phyloP scores from a whole-genome alignment of 345 rosid genomes.

The Streptanthus diversifolius region DNA sequence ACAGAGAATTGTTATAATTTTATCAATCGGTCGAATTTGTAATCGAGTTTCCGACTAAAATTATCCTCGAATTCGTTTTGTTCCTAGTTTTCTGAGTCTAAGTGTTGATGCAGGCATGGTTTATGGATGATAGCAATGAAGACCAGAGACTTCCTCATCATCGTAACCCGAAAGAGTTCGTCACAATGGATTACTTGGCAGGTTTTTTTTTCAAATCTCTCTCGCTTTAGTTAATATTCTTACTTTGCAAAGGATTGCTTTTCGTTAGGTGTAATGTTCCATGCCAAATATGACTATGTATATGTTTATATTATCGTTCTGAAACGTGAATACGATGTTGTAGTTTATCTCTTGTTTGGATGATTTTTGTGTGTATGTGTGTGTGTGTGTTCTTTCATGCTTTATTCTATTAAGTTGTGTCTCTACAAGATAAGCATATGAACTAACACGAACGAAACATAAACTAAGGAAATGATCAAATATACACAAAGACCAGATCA shows the following conservation, averaged over 20 bases:
- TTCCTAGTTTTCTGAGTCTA: background rate
- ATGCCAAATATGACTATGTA: background rate
- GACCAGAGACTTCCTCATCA: slow-evolving; percentile 40
- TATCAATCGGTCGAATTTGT: background rate
- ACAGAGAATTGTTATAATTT: background rate
- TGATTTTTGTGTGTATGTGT: background rate
- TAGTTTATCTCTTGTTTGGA: background rate
- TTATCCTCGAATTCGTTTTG: background rate
- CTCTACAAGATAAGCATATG: background rate
- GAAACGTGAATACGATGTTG: background rate
- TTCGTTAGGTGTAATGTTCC: background rate
- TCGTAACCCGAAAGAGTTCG: slow-evolving; percentile 26
- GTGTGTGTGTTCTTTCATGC: background rate
- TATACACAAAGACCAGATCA: background rate
- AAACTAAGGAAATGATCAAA: background rate
- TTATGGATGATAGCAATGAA: slow-evolving; percentile 36
- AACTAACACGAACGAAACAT: background rate
- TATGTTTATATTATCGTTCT: background rate
- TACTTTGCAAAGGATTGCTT: background rate
- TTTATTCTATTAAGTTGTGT: background rate
- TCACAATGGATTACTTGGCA: slow-evolving; percentile 26
- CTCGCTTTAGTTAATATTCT: background rate
- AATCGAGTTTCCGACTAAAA: background rate
- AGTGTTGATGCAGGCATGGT: slow-evolving; percentile 35
- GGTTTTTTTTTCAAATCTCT: background rate